Evolutionary conservation across 2,329 filamentous ascomycete genomes (phyloP).

Genomic region (Iodosphaeria phyllophila): DNA sequence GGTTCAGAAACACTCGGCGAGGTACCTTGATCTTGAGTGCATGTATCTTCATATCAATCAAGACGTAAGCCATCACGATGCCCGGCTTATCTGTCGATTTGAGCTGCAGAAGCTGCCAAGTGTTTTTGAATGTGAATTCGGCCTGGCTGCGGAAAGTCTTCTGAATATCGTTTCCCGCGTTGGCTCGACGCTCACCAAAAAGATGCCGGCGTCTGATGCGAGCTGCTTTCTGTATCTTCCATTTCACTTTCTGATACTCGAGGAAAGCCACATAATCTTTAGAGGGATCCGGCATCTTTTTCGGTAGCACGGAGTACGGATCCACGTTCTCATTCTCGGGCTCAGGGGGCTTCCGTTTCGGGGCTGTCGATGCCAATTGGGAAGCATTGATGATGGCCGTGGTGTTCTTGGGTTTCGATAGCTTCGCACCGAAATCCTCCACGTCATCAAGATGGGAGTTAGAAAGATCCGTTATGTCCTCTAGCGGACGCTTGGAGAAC

Average conservation of each 20-base stretch:
- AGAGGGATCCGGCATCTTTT: constrained; percentile 65
- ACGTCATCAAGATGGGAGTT: constrained; percentile 43
- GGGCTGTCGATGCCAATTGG: constrained; percentile 30
- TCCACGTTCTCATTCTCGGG: constrained; percentile 45
- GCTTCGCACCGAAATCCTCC: constrained; percentile 60
- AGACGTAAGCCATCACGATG: constrained; percentile 69
- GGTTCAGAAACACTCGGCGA: constrained; percentile 75
- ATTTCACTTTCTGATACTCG: constrained; percentile 93
- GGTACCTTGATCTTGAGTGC: constrained; percentile 75
- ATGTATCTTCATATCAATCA: constrained; percentile 89
- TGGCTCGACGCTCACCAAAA: constrained; percentile 67
- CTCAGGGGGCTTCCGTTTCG: constrained; percentile 61
- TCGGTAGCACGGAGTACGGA: constrained; percentile 66
- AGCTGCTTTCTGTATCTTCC: constrained; percentile 92
- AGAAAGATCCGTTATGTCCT: constrained; percentile 51
- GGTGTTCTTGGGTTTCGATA: constrained; percentile 45
- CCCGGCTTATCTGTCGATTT: constrained; percentile 68
- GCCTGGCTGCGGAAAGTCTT: constrained; percentile 78
- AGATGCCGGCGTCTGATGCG: constrained; percentile 71
- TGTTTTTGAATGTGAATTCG: constrained; percentile 73
- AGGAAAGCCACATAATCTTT: constrained; percentile 81
- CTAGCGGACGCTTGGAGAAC: constrained; percentile 55
- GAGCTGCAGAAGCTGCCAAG: constrained; percentile 88
- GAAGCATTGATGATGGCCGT: constrained; percentile 32
- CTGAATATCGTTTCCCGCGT: constrained; percentile 45